Evolutionary conservation across 768 basidiomycete species (phyloP).

Genomic region (Thelephora aurantiotincta): DNA sequence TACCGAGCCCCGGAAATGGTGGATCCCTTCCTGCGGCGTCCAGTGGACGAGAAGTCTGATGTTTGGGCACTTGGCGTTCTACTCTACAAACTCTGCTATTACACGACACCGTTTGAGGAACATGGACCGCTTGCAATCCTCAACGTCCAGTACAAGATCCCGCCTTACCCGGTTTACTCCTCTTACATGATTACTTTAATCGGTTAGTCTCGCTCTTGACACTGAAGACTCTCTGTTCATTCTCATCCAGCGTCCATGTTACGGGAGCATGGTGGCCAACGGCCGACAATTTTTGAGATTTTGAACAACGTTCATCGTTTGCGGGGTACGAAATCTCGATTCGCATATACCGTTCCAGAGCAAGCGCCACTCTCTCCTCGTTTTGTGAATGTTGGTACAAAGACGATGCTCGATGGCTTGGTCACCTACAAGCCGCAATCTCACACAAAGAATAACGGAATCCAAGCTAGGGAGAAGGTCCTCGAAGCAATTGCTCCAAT

Average conservation of each 20-base stretch:
- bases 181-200: constrained; percentile 70
- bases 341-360: constrained; percentile 46
- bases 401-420: constrained; percentile 21
- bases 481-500: constrained; percentile 70
- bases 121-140: constrained; percentile 93
- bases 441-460: constrained; percentile 30
- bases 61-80: constrained; percentile 97
- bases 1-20: constrained; percentile 99
- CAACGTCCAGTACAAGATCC: constrained; percentile 90
- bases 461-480: constrained; percentile 64
- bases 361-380: constrained; percentile 33
- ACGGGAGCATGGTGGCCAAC: constrained; percentile 73
- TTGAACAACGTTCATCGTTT: constrained; percentile 73
- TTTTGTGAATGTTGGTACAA: constrained; percentile 12
- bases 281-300: constrained; percentile 82
- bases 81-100: constrained; percentile 97
- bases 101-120: constrained; percentile 98
- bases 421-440: constrained; percentile 23
- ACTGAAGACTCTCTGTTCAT: constrained; percentile 6
- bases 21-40: constrained; percentile 70
- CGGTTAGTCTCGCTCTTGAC: constrained; percentile 31
- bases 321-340: constrained; percentile 75
- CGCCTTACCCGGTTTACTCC: constrained; percentile 81
- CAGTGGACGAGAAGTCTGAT: constrained; percentile 89
- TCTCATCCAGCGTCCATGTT: constrained; percentile 67